Evolutionary conservation across 1,284 basidiomycete species (phyloP).

Genomic region (Polyporus tsugae): DNA sequence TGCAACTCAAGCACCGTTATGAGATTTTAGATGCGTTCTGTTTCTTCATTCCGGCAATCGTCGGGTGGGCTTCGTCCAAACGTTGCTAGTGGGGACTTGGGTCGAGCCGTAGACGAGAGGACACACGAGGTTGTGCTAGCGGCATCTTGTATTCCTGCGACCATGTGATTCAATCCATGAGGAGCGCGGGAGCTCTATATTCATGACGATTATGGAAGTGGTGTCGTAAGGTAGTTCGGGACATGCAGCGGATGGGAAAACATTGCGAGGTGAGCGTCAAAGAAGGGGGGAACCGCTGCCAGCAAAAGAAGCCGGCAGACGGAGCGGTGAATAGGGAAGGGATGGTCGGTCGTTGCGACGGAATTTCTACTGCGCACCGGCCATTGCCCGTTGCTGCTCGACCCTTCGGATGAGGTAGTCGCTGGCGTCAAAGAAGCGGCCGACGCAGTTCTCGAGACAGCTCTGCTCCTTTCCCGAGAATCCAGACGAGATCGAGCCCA

Average conservation of each 20-base stretch:
- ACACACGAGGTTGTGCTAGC: not conserved
- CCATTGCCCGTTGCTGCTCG: slow-evolving; percentile 59
- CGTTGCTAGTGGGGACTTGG: slow-evolving; percentile 1
- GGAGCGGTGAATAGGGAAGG: slow-evolving; percentile 1
- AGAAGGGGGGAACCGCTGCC: not conserved
- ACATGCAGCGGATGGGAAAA: slow-evolving; percentile 9
- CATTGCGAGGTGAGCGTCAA: slow-evolving; percentile 4
- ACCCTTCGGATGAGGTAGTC: slow-evolving; percentile 87
- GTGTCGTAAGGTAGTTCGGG: slow-evolving; percentile 12
- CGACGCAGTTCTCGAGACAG: slow-evolving; percentile 93
- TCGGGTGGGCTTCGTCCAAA: slow-evolving; percentile 61
- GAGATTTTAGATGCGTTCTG: slow-evolving; percentile 74
- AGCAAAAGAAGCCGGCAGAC: slow-evolving; percentile 1
- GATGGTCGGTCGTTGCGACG: slow-evolving; percentile 10
- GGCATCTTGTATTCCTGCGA: slow-evolving; percentile 9
- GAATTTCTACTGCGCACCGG: slow-evolving; percentile 16
- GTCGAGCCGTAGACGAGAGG: not conserved
- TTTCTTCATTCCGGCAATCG: slow-evolving; percentile 69
- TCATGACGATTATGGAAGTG: slow-evolving; percentile 10
- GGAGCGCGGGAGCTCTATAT: slow-evolving; percentile 14
- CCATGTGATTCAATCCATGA: slow-evolving; percentile 10
- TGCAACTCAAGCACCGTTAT: slow-evolving; percentile 57
- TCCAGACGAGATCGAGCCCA: slow-evolving; percentile 33
- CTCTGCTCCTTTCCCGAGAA: slow-evolving; percentile 88
- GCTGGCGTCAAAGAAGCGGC: slow-evolving; percentile 94